Base-by-base conservation (phyloP, 768 basidiomycete species). In the Xerocomus potaroensis region DNA sequence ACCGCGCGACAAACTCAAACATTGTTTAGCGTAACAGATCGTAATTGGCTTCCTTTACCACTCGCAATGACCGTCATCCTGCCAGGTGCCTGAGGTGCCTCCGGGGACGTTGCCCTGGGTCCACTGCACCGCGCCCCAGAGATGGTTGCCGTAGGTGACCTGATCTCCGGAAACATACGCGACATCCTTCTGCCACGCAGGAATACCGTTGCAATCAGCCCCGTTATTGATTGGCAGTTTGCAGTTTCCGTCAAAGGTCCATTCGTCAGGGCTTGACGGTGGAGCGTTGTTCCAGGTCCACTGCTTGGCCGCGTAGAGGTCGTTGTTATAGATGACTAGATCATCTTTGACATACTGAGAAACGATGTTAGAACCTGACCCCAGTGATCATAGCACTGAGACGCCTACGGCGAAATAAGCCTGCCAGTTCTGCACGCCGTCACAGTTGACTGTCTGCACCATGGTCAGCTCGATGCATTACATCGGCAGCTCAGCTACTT, bases 91-190 rank as follows among this genome's bases (percentile, higher is more conserved):
- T 5, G 63, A 65, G 1, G 48, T 11, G 10, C 60, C 63, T 2
- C 60, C 63, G 0, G 63, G 65, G 7, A 16, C 0, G 27, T 64
- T 64, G 0, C 58, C 45, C 22, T 40, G 0, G 0, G 45, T 45
- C 63, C 63, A 67, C 43, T 65, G 60, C 14, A 52, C 53, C 5
- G 63, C 57, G 6, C 36, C 24, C 63, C 65, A 64, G 3, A 64
- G 44, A 3, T 41, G 50, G 0, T 19, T 37, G 4, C 50, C 45
- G 5, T n/a, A 62, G 1, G 48, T 59, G 0, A 56, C 65, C 16
- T 29, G 8, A 0, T 43, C 48, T 0, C 65, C 65, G 1, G 48
- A 0, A 1, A 16, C 31, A 22, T 65, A 64, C 3, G 62, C 60
- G 3, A 43, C 46, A 0, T 9, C 24, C 2, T 33, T 37, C 35